Percentiles rank a stretch among this genome's conserved stretches.
phyloP scores from a whole-genome alignment of 305 asterid genomes.

The Solanum hybrid region DNA sequence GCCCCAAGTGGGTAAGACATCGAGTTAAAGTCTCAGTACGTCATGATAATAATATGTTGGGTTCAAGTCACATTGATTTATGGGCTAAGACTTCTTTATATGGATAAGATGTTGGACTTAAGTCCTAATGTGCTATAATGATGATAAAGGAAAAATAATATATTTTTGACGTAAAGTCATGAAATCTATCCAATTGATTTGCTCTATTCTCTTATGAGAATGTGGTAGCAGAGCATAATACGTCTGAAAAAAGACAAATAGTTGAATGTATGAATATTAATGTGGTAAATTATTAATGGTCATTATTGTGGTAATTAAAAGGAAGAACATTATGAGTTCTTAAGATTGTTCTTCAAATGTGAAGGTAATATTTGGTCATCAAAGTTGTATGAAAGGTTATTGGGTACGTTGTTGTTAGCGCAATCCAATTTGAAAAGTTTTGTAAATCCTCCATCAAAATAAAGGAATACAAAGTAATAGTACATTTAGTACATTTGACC shows the following conservation, averaged over 20 bases:
- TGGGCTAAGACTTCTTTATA: not conserved
- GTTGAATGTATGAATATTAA: not conserved
- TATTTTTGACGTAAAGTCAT: too few relatives aligned
- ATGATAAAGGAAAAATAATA: not conserved
- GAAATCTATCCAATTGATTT: not conserved
- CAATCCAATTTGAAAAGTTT: not conserved
- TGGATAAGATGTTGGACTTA: not conserved
- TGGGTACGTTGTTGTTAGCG: not conserved
- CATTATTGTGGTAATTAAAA: not conserved
- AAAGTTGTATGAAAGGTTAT: not conserved
- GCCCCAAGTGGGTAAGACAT: not conserved
- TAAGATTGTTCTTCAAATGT: not conserved
- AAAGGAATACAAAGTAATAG: not conserved
- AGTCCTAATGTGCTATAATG: not conserved
- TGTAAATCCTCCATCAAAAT: not conserved
- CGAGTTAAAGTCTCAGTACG: not conserved
- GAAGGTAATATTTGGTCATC: not conserved
- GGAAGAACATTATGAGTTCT: not conserved
- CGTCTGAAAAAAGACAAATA: not conserved
- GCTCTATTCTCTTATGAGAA: not conserved
- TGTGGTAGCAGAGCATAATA: not conserved
- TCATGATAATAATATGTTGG: not conserved
- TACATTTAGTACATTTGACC: not conserved
- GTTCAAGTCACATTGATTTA: not conserved
- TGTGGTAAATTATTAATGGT: not conserved